These are phyloP conservation scores for Carex kokanica DNA, from an alignment of 176 grass and related monocot species.

Conservation along the genomic window DNA sequence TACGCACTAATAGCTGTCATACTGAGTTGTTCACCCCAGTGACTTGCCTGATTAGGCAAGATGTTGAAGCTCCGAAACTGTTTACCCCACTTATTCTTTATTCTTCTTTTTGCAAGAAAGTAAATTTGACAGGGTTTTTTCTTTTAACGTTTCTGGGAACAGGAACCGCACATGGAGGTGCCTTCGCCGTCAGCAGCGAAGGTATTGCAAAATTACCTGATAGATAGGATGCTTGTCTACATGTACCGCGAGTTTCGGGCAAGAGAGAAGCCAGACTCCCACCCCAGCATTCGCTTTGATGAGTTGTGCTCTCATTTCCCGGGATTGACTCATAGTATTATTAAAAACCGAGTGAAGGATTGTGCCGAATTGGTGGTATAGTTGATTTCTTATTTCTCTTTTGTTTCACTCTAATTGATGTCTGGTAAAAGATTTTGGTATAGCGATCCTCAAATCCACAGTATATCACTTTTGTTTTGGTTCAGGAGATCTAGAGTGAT, in stretches of 20 bases:
- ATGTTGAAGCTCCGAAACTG: not conserved
- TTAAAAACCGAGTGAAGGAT: constrained; percentile 78
- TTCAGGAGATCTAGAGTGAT: not conserved
- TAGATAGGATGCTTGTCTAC: constrained; percentile 76
- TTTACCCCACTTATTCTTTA: not conserved
- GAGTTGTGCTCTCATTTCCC: constrained; percentile 77
- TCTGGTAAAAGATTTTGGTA: not conserved
- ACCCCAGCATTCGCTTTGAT: constrained; percentile 67
- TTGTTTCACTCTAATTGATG: not conserved
- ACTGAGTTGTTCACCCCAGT: not conserved
- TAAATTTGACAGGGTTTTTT: not conserved
- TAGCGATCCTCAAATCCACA: not conserved
- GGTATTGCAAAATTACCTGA: constrained; percentile 68
- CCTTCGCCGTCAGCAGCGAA: constrained; percentile 58
- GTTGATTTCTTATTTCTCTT: not conserved
- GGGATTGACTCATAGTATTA: constrained; percentile 56
- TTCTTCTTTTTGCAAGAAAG: not conserved
- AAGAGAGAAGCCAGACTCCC: constrained; percentile 62
- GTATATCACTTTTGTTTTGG: not conserved
- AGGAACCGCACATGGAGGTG: constrained; percentile 98
- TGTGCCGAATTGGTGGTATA: constrained; percentile 82
- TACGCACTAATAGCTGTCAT: not conserved
- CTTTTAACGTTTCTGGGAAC: constrained; percentile 31
- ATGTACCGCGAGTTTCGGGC: constrained; percentile 83
- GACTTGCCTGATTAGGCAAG: not conserved